Conservation (phyloP, 495 filamentous ascomycete genomes). For the Talaromyces stipitatus region DNA sequence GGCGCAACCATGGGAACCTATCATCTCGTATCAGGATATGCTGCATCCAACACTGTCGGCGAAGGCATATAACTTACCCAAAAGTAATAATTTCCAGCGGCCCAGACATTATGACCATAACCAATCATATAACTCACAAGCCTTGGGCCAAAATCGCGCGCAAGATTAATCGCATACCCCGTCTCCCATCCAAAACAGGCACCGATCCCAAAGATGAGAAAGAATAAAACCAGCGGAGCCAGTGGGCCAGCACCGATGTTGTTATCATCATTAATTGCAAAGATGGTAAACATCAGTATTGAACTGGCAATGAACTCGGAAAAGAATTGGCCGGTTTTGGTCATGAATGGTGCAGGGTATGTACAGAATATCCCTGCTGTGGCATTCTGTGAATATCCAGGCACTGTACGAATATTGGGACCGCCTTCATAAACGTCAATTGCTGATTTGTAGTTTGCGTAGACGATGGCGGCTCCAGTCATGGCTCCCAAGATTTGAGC, state of each 20-base stretch:
- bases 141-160: slow-evolving; percentile 60
- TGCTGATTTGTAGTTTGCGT: slow-evolving; percentile 48
- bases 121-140: slow-evolving; percentile 53
- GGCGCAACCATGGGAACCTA: slow-evolving; percentile 50
- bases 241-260: slow-evolving; percentile 42
- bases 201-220: slow-evolving; percentile 58
- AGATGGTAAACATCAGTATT: slow-evolving; percentile 60
- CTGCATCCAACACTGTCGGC: neutral
- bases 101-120: slow-evolving; percentile 58
- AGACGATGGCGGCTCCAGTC: slow-evolving; percentile 45
- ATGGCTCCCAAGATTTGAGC: slow-evolving; percentile 51
- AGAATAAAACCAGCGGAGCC: slow-evolving; percentile 52
- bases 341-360: slow-evolving; percentile 55
- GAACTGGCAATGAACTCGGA: slow-evolving; percentile 55
- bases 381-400: slow-evolving; percentile 44
- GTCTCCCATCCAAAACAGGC: slow-evolving; percentile 66
- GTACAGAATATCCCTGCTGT: slow-evolving; percentile 62
- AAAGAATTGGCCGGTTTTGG: slow-evolving; percentile 52
- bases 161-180: slow-evolving; percentile 61
- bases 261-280: slow-evolving; percentile 54
- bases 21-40: neutral
- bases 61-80: slow-evolving; percentile 36
- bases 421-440: slow-evolving; percentile 51
- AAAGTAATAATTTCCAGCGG: slow-evolving; percentile 54
- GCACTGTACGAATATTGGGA: slow-evolving; percentile 45